Percentiles rank a stretch among this genome's conserved stretches.
phyloP scores from a whole-genome alignment of 495 filamentous ascomycete genomes.

The Aspergillus hancockii region DNA sequence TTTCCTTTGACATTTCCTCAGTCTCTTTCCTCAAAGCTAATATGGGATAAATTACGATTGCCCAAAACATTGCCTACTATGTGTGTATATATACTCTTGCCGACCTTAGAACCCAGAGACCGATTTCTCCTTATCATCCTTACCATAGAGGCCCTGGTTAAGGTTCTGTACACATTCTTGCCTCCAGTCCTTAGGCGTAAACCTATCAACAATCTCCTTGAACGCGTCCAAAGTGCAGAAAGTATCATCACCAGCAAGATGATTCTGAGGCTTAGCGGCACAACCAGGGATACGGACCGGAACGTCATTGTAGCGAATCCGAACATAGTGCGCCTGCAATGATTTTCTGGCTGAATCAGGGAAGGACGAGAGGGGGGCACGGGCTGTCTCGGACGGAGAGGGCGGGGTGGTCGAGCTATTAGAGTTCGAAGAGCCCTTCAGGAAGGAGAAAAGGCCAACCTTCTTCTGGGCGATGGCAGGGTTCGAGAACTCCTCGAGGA shows the following conservation, averaged over 20 bases:
- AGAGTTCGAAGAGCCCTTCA: conserved; percentile 28
- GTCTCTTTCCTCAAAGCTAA: too few species aligned
- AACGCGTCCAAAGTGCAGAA: conserved; percentile 94
- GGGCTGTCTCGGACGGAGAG: conserved; percentile 34
- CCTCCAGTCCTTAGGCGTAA: conserved; percentile 80
- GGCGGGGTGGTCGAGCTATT: conserved; percentile 16
- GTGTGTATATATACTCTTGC: background rate
- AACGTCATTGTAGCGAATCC: conserved; percentile 88
- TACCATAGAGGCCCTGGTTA: conserved; percentile 46
- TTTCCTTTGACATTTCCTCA: too few species aligned
- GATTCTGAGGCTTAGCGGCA: conserved; percentile 66
- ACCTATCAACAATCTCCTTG: conserved; percentile 88
- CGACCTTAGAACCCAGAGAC: conserved; percentile 37
- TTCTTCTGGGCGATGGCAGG: conserved; percentile 27
- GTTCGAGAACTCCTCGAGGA: conserved; percentile 31
- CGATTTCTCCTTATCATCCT: conserved; percentile 34
- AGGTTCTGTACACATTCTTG: conserved; percentile 69
- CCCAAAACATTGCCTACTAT: background rate
- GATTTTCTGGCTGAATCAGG: conserved; percentile 40
- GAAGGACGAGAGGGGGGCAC: conserved; percentile 34
- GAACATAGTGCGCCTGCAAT: conserved; percentile 79
- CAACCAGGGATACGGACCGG: conserved; percentile 83
- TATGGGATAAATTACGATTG: too few species aligned
- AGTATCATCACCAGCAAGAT: conserved; percentile 82
- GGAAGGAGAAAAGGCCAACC: conserved; percentile 31